phyloP scores from a whole-genome alignment of 2,329 filamentous ascomycete species.

The Trichoderma polysporum region DNA sequence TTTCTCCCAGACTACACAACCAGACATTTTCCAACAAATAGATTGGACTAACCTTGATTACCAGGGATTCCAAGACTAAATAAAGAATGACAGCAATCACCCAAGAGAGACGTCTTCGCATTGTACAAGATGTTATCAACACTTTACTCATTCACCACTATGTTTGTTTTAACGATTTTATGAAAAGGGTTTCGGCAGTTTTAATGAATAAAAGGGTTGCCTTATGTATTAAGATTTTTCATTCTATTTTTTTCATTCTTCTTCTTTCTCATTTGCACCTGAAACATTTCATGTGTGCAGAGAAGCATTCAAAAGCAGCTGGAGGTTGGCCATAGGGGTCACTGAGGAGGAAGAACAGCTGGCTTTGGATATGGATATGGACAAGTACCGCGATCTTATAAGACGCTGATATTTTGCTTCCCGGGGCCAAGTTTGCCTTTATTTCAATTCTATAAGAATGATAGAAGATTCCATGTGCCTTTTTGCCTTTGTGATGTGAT shows the following conservation, averaged over 20 bases:
- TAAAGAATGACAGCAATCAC: background rate
- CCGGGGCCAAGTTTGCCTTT: constrained; percentile 13
- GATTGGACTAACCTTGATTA: constrained; percentile 43
- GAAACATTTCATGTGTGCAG: background rate
- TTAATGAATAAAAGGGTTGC: constrained; percentile 16
- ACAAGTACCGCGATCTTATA: background rate
- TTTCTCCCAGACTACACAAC: constrained; percentile 53
- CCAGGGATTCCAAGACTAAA: constrained; percentile 28
- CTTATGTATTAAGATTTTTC: constrained; percentile 20
- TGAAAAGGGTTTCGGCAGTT: constrained; percentile 10
- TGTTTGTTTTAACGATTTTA: constrained; percentile 19
- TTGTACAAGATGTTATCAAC: background rate
- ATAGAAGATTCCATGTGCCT: constrained; percentile 11
- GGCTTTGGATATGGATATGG: background rate
- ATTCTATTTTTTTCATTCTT: background rate
- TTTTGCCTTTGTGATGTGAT: background rate
- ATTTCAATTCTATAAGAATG: constrained; percentile 13
- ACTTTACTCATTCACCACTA: constrained; percentile 8
- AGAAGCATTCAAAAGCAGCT: background rate
- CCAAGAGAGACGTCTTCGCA: background rate
- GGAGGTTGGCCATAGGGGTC: background rate
- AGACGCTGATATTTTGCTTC: background rate
- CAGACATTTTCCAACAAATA: constrained; percentile 48
- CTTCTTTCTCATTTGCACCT: background rate
- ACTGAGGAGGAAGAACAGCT: background rate